Conservation (phyloP, 2,329 filamentous ascomycete genomes). For the Cladophialophora immunda region DNA sequence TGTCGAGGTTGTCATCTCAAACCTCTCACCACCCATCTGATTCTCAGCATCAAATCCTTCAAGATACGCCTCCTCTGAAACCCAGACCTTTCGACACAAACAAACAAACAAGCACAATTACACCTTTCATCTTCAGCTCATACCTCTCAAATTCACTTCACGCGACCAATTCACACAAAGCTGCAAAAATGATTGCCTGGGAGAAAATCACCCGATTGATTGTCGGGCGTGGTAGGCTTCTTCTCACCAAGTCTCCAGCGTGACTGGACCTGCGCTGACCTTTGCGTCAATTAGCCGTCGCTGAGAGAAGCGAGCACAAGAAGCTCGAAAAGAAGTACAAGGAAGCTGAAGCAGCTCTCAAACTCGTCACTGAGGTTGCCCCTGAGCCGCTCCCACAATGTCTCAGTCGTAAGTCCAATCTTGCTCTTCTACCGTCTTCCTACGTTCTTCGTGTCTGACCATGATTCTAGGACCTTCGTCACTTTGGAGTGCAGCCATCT, state of each 20-base stretch:
- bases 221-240: conserved; percentile 31
- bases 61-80: not conserved
- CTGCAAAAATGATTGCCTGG: conserved; percentile 22
- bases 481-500: conserved; percentile 6
- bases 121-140: not conserved
- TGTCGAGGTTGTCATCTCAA: not conserved
- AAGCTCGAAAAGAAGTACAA: conserved; percentile 33
- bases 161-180: not conserved
- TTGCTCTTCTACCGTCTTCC: not conserved
- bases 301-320: conserved; percentile 28
- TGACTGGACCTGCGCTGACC: not conserved
- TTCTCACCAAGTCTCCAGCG: not conserved
- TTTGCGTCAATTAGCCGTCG: conserved; percentile 9
- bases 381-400: conserved; percentile 21
- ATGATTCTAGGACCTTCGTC: conserved; percentile 15
- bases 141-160: conserved; percentile 6
- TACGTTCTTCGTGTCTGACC: not conserved
- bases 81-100: not conserved
- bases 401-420: conserved; percentile 24
- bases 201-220: conserved; percentile 29
- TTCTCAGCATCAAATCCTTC: not conserved
- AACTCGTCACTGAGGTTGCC: conserved; percentile 29
- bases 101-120: not conserved
- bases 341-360: conserved; percentile 27
- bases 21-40: conserved; percentile 1